Percentiles rank a stretch among this genome's conserved stretches.
phyloP scores from a whole-genome alignment of 768 basidiomycete species.

The Imleria badia region DNA sequence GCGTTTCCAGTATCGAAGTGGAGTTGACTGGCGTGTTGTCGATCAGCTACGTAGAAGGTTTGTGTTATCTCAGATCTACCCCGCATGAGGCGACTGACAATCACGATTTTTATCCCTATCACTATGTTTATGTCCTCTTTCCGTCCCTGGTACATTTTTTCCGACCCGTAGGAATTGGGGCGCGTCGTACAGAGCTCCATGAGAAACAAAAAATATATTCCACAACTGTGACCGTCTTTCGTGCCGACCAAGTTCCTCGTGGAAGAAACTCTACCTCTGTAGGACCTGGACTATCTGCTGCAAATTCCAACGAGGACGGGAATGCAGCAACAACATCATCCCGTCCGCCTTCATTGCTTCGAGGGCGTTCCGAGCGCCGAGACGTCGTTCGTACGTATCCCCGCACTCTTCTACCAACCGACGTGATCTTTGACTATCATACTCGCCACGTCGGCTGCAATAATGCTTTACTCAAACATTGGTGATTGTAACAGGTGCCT shows the following conservation, averaged over 20 bases:
- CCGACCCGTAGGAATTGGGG: constrained; percentile 51
- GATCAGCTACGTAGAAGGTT: constrained; percentile 87
- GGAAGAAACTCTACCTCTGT: constrained; percentile 20
- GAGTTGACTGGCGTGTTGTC: constrained; percentile 68
- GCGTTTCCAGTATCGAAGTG: constrained; percentile 82
- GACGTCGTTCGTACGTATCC: background rate
- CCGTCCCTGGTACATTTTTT: background rate
- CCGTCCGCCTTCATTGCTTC: background rate
- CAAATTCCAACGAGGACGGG: constrained; percentile 2
- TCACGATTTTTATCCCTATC: background rate
- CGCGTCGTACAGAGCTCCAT: constrained; percentile 67
- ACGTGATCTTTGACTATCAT: background rate
- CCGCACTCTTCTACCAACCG: background rate
- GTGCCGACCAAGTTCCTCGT: constrained; percentile 49
- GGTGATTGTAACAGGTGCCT: background rate
- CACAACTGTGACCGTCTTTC: constrained; percentile 73
- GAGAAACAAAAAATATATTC: constrained; percentile 77
- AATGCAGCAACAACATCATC: background rate
- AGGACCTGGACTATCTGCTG: constrained; percentile 18
- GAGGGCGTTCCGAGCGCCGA: constrained; percentile 5
- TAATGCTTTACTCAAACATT: background rate
- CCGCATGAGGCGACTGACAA: background rate
- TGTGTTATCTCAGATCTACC: constrained; percentile 22
- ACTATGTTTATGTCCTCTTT: background rate
- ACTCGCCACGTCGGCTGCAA: background rate